Base-by-base conservation (phyloP, 306 rosid species). In the Sechiopsis laciniata region DNA sequence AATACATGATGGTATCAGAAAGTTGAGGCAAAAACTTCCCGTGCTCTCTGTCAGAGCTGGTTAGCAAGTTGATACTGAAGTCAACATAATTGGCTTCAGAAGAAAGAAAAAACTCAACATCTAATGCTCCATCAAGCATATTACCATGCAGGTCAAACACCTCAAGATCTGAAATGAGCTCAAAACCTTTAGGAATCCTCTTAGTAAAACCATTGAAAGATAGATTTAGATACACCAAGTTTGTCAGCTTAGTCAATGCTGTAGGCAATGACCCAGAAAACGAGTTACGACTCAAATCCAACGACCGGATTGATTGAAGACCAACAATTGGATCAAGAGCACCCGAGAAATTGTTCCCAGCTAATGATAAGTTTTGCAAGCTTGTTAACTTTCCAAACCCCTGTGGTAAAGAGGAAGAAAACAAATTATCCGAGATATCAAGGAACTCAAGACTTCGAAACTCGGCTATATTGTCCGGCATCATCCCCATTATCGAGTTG, bases 331-430 rank as follows among this genome's bases (percentile, higher is more conserved):
- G 76, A 61, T 85, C 84, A 1, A 96, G 90, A 64, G 86, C 91
- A 59, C 99, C 99, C 0, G 99, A 91, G 81, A 95, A 95, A 81
- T 89, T 91, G 76, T 95, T 95, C 17, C 95, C 95, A 50, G 88
- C 88, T 58, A 95, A 77, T 58, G 99, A 86, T 76, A 95, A 78
- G 80, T 89, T 91, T 74, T 78, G 81, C 75, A 95, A 72, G 85
- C 88, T 85, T n/a, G 77, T 80, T 57, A 89, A 77, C 64, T 71
- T 72, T 62, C 96, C 90, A 74, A 91, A 77, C 72, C 87, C 91
- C 46, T 16, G 46, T 3, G 90, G 96, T 63, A 95, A 54, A 8
- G 92, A 64, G 21, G 85, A 88, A n/a, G 86, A 84, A 79, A 95
- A 91, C 29, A 91, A 84, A 68, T 95, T 95, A 66, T 91, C 72